Percentiles rank a stretch among this genome's conserved stretches.
These are phyloP conservation scores for Talaromyces stipitatus DNA, from an alignment of 495 filamentous ascomycete species.

Conservation along the genomic window DNA sequence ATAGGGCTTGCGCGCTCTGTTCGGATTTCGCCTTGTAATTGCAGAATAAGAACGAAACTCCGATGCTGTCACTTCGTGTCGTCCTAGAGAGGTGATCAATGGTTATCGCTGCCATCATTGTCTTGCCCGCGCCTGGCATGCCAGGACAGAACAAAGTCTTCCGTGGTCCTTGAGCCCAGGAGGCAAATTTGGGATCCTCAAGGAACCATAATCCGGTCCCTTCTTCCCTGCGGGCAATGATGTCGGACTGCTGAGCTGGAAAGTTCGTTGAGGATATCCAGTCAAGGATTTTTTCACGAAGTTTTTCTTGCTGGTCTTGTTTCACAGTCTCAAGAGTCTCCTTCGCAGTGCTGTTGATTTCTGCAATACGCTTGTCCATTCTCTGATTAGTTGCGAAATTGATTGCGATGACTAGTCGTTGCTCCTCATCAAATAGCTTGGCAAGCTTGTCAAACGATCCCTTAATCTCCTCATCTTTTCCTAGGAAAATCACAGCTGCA, in stretches of 20 bases:
- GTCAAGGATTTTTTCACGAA: not conserved
- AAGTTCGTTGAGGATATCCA: conserved; percentile 2
- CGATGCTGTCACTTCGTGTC: conserved; percentile 11
- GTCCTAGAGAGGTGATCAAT: conserved; percentile 18
- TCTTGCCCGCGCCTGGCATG: conserved; percentile 38
- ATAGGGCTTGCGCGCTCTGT: conserved; percentile 21
- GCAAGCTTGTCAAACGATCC: too few relatives aligned
- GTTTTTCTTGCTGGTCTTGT: too few relatives aligned
- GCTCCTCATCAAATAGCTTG: too few relatives aligned
- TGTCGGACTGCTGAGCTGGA: not conserved
- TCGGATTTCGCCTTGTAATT: conserved; percentile 24
- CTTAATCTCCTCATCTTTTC: too few relatives aligned
- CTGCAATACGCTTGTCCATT: too few relatives aligned
- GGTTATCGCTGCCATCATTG: conserved; percentile 26
- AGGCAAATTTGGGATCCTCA: not conserved
- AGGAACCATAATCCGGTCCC: conserved; percentile 7
- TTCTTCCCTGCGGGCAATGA: not conserved
- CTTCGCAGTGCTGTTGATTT: too few relatives aligned
- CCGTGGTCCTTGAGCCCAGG: not conserved
- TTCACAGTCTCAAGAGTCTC: too few relatives aligned
- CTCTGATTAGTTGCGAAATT: too few relatives aligned
- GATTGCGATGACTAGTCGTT: too few relatives aligned
- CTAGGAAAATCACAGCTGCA: too few relatives aligned
- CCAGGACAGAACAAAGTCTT: conserved; percentile 26
- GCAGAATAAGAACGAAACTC: conserved; percentile 35